Evolutionary conservation across 2,329 filamentous ascomycete genomes (phyloP), one percentile per base, ranked within the genome.

Genomic region (Macrophomina pseudophaseolina): DNA sequence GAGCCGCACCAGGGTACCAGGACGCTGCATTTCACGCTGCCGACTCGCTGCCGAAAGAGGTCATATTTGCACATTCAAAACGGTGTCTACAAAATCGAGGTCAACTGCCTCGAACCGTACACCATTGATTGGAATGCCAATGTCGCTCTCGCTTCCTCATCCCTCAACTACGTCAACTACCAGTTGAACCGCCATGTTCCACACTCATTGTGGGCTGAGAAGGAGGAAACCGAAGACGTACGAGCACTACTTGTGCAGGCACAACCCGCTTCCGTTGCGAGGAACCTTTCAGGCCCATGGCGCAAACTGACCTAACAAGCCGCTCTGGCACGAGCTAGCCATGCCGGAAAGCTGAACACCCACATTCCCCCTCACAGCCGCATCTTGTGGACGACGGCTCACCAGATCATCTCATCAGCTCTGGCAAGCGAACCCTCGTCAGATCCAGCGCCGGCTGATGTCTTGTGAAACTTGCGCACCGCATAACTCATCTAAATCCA

Each of bases 61-160:
- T 46, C 49, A 9, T 65, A 65, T 49, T 11, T 65, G 46, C 4
- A 35, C 51, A 44, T 56, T 11, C 2, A 33, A 12, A 1, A 64
- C 11, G 60, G 60, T 4, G 12, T 14, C 4, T 65, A n/a, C 23
- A 44, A 54, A 16, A 33, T 65, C 8, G 62, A 65, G 38, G 38
- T 35, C 9, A 33, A 44, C 28, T 44, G 51, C n/a, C 62, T 65
- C 38, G 9, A 4, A 1, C 48, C 38, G 28, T 64, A 53, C 48
- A 53, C 35, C 18, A 9, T 53, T 5, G 33, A 33, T 4, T 2
- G 4, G 4, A 12, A 16, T 5, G 8, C 28, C 40, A 38, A 48
- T 3, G 3, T 53, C 18, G 11, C 32, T 18, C 35, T 64, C 2
- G n/a, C 11, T 32, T 7, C 3, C 8, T 28, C 16, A 11, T 18